Evolutionary conservation across 805 yeast species (phyloP).

Genomic region (Cyberlindnera xishuangbannaensis): DNA sequence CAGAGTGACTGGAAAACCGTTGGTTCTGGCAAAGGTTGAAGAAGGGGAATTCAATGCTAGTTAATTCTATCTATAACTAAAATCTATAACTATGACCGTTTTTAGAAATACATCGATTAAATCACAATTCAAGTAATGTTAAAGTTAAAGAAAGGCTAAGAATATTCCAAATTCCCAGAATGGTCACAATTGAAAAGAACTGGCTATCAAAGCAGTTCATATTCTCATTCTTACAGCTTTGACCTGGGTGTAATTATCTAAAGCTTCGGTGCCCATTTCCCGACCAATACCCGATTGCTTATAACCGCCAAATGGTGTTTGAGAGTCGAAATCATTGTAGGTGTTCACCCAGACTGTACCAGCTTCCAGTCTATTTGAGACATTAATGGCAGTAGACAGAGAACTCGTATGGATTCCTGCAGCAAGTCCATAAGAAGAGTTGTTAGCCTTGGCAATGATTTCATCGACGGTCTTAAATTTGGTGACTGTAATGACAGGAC

Average conservation of each 20-base stretch:
- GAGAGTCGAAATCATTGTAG: slow-evolving; percentile 77
- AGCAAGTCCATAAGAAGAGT: slow-evolving; percentile 77
- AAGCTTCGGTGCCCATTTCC: slow-evolving; percentile 85
- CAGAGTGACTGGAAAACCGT: slow-evolving; percentile 87
- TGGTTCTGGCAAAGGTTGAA: slow-evolving; percentile 35
- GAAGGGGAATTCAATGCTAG: slow-evolving; percentile 25
- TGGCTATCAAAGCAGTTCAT: neutral
- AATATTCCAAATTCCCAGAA: no score
- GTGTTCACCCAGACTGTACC: slow-evolving; percentile 85
- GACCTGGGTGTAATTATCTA: slow-evolving; percentile 73
- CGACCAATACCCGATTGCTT: slow-evolving; percentile 86
- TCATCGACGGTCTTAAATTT: slow-evolving; percentile 72
- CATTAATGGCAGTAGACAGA: slow-evolving; percentile 58
- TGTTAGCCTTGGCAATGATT: slow-evolving; percentile 68
- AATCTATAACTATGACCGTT: no score
- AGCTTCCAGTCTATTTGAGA: slow-evolving; percentile 61
- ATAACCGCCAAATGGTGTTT: slow-evolving; percentile 90
- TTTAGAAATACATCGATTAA: no score
- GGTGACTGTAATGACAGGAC: slow-evolving; percentile 77
- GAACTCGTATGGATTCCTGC: slow-evolving; percentile 80
- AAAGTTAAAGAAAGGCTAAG: no score
- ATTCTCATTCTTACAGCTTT: slow-evolving; percentile 65
- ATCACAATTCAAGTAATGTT: no score
- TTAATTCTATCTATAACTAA: no score
- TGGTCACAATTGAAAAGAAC: no score